Conservation (phyloP, 495 filamentous ascomycete species). For the Neurospora sp. region DNA sequence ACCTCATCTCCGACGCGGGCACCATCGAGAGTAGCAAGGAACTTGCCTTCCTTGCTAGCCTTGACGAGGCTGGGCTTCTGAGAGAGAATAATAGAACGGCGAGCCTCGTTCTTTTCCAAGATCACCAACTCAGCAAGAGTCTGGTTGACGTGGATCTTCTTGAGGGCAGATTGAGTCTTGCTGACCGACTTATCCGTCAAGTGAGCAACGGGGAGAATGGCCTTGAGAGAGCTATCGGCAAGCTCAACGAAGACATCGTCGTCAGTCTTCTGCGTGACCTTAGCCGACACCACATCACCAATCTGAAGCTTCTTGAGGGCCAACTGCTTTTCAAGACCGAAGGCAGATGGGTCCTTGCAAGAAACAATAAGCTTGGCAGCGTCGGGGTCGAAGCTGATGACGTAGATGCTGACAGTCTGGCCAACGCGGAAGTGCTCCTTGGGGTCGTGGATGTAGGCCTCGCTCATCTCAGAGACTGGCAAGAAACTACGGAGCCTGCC, state of each 20-base stretch:
- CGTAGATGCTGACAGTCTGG: constrained; percentile 81
- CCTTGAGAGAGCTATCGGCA: constrained; percentile 58
- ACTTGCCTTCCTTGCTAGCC: constrained; percentile 52
- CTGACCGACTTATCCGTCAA: constrained; percentile 68
- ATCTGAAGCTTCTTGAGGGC: constrained; percentile 60
- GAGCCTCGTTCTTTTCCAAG: constrained; percentile 64
- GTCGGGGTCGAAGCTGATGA: constrained; percentile 65
- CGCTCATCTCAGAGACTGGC: constrained; percentile 93
- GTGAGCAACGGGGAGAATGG: constrained; percentile 62
- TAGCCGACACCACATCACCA: constrained; percentile 63
- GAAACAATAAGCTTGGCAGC: constrained; percentile 70
- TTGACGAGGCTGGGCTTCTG: constrained; percentile 75
- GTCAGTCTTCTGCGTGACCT: constrained; percentile 73
- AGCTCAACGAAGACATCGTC: constrained; percentile 73
- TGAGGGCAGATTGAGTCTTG: constrained; percentile 64
- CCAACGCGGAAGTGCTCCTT: constrained; percentile 79
- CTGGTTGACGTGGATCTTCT: constrained; percentile 72
- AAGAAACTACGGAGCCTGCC: constrained; percentile 72
- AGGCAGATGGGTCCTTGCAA: constrained; percentile 77
- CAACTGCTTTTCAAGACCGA: constrained; percentile 62
- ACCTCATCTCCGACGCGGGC: constrained; percentile 57
- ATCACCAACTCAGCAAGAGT: constrained; percentile 73
- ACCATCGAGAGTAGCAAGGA: constrained; percentile 58
- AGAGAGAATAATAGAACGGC: constrained; percentile 60
- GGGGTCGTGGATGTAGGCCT: constrained; percentile 84